Evolutionary conservation across 106 monocot species (phyloP), one percentile per base, ranked within the genome.

Genomic region (Dendrobium nobile): DNA sequence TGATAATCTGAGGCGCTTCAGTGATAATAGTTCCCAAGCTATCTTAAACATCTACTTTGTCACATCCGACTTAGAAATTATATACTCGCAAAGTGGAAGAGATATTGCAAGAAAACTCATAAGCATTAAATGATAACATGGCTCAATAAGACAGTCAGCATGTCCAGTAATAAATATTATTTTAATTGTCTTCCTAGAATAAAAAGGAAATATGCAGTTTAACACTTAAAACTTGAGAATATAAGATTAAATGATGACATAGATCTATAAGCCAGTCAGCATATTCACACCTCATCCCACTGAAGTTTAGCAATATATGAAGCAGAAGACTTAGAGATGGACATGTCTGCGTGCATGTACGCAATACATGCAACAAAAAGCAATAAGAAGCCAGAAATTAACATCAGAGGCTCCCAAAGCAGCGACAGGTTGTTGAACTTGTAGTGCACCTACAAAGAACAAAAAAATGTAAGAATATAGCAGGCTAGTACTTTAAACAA

Each of bases 251-350:
- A 22, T 75, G 43, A 75, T 75, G 47, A 7, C 43, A 47, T n/a
- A 45, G 16, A 47, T 40, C n/a, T 75, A 47, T 75, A 75, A 47
- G 43, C 9, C 43, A 47, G 75, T 18, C 47, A 26, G 26, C 47
- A 47, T 48, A 6, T 40, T 15, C 41, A 73, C 88, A 99, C 99
- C 99, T 99, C 99, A 75, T 99, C 93, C 82, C 84, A 87, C 59
- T 99, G 99, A 64, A 88, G 80, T 82, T 95, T 93, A 43, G 92
- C 93, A 54, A 95, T 77, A 89, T 99, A 99, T 33, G 93, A 95
- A 85, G 93, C 79, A 81, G 95, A 99, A 67, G 84, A 90, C 80
- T 95, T 99, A 45, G 99, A 99, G 77, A 99, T 95, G 78, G 99
- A 87, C 82, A 95, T 80, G 84, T 95, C 99, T 67, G 87, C 81